These are phyloP conservation scores for Nicotiana tomentosiformis DNA, from an alignment of 257 asterid species.

Conservation along the genomic window DNA sequence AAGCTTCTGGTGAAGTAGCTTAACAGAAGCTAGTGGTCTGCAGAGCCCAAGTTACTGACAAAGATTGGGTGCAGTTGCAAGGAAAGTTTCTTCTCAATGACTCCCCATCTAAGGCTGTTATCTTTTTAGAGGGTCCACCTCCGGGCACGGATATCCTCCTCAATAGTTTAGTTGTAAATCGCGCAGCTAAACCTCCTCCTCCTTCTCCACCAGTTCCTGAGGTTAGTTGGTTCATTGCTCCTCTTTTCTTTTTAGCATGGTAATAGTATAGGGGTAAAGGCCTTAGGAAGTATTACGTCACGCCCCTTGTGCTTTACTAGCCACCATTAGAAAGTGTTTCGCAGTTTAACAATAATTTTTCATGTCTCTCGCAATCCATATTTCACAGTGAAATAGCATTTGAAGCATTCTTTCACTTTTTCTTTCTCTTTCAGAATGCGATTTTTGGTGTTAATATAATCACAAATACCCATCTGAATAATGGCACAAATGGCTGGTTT, in stretches of 20 bases:
- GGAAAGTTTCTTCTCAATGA: constrained; percentile 85
- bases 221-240: constrained; percentile 30
- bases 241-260: not conserved
- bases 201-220: constrained; percentile 53
- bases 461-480: constrained; percentile 53
- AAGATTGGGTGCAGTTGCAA: constrained; percentile 75
- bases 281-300: not conserved
- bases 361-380: not conserved
- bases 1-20: not conserved
- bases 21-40: constrained; percentile 7
- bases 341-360: not conserved
- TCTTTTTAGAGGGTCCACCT: constrained; percentile 87
- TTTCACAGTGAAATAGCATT: not conserved
- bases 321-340: not conserved
- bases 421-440: constrained; percentile 41
- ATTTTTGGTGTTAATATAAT: constrained; percentile 67
- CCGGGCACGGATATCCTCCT: constrained; percentile 90
- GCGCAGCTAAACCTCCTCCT: constrained; percentile 66
- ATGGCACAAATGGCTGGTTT: constrained; percentile 73
- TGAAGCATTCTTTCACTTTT: not conserved
- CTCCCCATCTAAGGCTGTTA: constrained; percentile 49
- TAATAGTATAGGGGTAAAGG: not conserved
- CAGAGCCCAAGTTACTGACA: constrained; percentile 82
- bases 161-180: constrained; percentile 55
- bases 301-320: not conserved